Conservation (phyloP, 768 basidiomycete genomes). For the Tubosaeta sp. region DNA sequence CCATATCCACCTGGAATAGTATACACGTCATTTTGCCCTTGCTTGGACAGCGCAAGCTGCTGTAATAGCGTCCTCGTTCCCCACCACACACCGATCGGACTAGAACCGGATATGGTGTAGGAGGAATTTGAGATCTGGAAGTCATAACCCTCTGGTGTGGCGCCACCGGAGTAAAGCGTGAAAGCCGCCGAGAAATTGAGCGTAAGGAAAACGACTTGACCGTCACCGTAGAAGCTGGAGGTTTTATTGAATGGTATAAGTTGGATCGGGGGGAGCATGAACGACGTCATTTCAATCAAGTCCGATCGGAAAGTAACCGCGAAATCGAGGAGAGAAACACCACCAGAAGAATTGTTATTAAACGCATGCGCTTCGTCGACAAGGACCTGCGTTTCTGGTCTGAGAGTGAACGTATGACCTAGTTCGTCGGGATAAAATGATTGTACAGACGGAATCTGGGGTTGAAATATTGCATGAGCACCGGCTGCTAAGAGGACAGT, state of each 20-base stretch:
- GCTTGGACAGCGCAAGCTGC: conserved; percentile 30
- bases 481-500: not conserved
- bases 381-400: conserved; percentile 29
- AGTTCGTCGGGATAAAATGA: conserved; percentile 25
- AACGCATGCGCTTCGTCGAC: conserved; percentile 31
- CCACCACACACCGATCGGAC: conserved; percentile 40
- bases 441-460: conserved; percentile 38
- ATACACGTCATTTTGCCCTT: conserved; percentile 6
- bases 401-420: conserved; percentile 27
- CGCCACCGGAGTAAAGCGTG: conserved; percentile 33
- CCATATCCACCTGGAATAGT: conserved; percentile 32
- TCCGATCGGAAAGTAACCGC: conserved; percentile 37
- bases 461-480: conserved; percentile 7
- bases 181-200: conserved; percentile 24
- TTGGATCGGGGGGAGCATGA: conserved; percentile 21
- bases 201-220: conserved; percentile 30
- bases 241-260: conserved; percentile 10
- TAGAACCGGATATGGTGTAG: conserved; percentile 33
- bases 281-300: conserved; percentile 30
- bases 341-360: conserved; percentile 7
- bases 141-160: conserved; percentile 39
- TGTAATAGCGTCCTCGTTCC: conserved; percentile 42
- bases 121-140: conserved; percentile 28
- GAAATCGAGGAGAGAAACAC: conserved; percentile 32
- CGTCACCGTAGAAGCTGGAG: not conserved